Evolutionary conservation across 2,329 filamentous ascomycete genomes (phyloP).

Genomic region (Coleophoma eucalyptorum): DNA sequence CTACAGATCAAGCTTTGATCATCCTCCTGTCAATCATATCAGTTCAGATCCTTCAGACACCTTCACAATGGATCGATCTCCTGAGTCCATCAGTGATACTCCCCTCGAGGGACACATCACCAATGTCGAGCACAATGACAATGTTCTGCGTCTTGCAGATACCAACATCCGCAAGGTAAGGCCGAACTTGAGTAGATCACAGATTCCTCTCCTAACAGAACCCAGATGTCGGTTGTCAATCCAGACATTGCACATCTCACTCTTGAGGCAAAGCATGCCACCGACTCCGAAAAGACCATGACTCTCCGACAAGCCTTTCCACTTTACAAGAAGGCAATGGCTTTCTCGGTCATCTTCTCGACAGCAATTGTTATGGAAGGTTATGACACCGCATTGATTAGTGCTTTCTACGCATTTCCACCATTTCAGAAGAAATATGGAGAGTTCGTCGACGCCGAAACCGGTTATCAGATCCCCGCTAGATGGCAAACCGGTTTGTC

Average conservation of each 20-base stretch:
- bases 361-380: slow-evolving; percentile 36
- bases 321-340: slow-evolving; percentile 16
- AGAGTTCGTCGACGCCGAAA: slow-evolving; percentile 9
- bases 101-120: neutral
- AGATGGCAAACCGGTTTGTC: slow-evolving; percentile 26
- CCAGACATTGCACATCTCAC: neutral
- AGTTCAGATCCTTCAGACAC: too few relatives aligned
- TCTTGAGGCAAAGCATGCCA: slow-evolving; percentile 7
- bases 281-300: slow-evolving; percentile 14
- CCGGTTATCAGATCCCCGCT: slow-evolving; percentile 31
- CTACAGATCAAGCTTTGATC: too few relatives aligned
- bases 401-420: slow-evolving; percentile 27
- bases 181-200: neutral
- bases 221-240: neutral
- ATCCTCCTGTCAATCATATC: neutral
- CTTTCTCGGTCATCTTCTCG: slow-evolving; percentile 31
- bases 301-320: slow-evolving; percentile 10
- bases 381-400: slow-evolving; percentile 31
- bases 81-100: too few relatives aligned
- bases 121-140: slow-evolving; percentile 1
- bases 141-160: neutral
- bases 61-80: too few relatives aligned
- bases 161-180: neutral
- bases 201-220: neutral
- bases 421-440: slow-evolving; percentile 29